Evolutionary conservation across 768 basidiomycete species (phyloP).

Genomic region (Mycena amicta): DNA sequence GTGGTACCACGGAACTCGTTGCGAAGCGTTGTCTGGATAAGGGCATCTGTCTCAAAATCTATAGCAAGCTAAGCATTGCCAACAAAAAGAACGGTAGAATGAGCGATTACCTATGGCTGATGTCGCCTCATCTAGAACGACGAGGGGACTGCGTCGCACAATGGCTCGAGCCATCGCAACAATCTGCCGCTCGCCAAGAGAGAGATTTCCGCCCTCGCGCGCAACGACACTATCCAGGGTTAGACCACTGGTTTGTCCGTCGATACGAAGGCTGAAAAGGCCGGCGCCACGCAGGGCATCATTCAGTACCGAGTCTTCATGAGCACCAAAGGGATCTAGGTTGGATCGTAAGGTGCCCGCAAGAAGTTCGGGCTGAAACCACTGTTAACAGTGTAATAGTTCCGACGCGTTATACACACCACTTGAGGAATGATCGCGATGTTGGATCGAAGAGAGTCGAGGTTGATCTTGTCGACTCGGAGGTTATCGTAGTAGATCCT

Average conservation of each 20-base stretch:
- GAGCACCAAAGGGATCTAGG: constrained; percentile 60
- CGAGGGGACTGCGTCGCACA: constrained; percentile 56
- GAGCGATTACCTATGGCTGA: constrained; percentile 41
- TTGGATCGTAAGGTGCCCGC: constrained; percentile 60
- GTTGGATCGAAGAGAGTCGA: constrained; percentile 52
- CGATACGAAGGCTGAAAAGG: constrained; percentile 39
- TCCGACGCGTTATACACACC: constrained; percentile 33
- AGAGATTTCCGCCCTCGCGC: constrained; percentile 48
- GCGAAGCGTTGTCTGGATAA: constrained; percentile 60
- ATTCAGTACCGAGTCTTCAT: constrained; percentile 55
- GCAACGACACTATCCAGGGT: constrained; percentile 49
- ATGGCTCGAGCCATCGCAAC: constrained; percentile 62
- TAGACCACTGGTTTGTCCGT: constrained; percentile 37
- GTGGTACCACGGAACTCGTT: constrained; percentile 47
- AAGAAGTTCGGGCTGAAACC: constrained; percentile 47
- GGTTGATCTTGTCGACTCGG: constrained; percentile 48
- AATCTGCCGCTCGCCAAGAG: constrained; percentile 63
- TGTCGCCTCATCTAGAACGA: constrained; percentile 61
- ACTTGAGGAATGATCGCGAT: constrained; percentile 65
- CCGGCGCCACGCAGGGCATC: constrained; percentile 52
- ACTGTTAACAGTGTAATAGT: constrained; percentile 8
- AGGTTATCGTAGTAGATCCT: constrained; percentile 46
- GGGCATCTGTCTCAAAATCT: constrained; percentile 60
- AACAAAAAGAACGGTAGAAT: no score
- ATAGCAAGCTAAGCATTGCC: constrained; percentile 6